Conservation (phyloP, 2,329 filamentous ascomycete genomes). For the Cytospora piceicola region DNA sequence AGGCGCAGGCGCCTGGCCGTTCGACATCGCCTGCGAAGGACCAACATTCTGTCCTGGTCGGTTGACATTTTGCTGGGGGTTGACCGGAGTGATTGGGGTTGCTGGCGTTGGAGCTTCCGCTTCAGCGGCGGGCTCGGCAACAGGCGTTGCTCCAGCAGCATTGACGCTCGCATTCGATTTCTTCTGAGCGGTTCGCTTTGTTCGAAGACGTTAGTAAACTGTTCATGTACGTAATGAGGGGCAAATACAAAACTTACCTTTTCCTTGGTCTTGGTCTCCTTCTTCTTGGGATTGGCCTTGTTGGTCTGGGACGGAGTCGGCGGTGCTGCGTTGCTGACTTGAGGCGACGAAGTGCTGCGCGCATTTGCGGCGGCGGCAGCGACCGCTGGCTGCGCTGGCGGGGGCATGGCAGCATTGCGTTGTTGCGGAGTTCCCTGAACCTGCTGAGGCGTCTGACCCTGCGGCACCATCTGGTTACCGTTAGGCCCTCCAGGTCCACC, state of each 20-base stretch:
- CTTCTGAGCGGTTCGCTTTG: conserved; percentile 58
- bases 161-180: conserved; percentile 62
- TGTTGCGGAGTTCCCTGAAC: conserved; percentile 75
- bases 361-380: conserved; percentile 50
- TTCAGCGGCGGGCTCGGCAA: conserved; percentile 59
- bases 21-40: conserved; percentile 43
- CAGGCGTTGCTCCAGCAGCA: conserved; percentile 57
- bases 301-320: conserved; percentile 75
- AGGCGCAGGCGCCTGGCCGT: conserved; percentile 51
- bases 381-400: conserved; percentile 62
- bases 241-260: conserved; percentile 58
- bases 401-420: conserved; percentile 62
- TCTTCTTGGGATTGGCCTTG: conserved; percentile 80
- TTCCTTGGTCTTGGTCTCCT: conserved; percentile 68
- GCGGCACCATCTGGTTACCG: conserved; percentile 48
- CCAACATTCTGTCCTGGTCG: conserved; percentile 50
- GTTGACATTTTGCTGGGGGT: conserved; percentile 51
- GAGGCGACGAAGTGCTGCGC: conserved; percentile 64
- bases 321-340: conserved; percentile 67
- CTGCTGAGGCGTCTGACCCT: conserved; percentile 53
- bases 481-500: conserved; percentile 43
- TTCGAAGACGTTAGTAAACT: conserved; percentile 29
- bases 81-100: conserved; percentile 66
- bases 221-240: conserved; percentile 25
- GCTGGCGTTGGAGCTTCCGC: conserved; percentile 63